Percentiles rank a stretch among this genome's conserved stretches.
Evolutionary conservation across 805 yeast species (phyloP).

Genomic region (Soucietia sequanensis): DNA sequence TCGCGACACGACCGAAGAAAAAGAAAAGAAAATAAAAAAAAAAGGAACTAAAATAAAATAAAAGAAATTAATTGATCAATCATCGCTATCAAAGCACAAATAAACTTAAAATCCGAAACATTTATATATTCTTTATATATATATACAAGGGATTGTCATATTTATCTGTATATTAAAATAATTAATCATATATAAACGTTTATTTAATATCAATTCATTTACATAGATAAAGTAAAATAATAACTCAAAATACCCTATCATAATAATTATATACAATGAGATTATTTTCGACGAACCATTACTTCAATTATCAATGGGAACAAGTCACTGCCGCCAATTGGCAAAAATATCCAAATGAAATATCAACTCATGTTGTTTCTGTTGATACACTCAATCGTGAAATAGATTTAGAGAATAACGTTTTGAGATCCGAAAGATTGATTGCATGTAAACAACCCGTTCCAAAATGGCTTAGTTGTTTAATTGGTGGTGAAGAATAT

Average conservation of each 20-base stretch:
- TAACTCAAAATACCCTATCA: not conserved
- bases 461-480: constrained; percentile 72
- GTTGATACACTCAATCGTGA: constrained; percentile 85
- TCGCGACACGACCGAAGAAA: too few relatives aligned
- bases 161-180: too few relatives aligned
- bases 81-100: too few relatives aligned
- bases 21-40: too few relatives aligned
- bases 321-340: constrained; percentile 95
- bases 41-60: too few relatives aligned
- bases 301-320: constrained; percentile 86
- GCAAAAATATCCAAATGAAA: constrained; percentile 95
- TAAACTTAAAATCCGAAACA: too few relatives aligned
- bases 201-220: not conserved
- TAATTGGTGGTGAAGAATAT: constrained; percentile 70
- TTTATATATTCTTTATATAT: too few relatives aligned
- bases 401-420: constrained; percentile 46
- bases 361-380: constrained; percentile 87
- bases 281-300: constrained; percentile 67
- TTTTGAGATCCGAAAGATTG: constrained; percentile 77
- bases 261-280: constrained; percentile 52
- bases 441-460: constrained; percentile 86
- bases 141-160: too few relatives aligned
- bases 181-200: too few relatives aligned
- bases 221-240: not conserved
- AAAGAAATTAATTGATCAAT: too few relatives aligned